phyloP scores from a whole-genome alignment of 1,284 basidiomycete species.

The Apiotrichum domesticum region DNA sequence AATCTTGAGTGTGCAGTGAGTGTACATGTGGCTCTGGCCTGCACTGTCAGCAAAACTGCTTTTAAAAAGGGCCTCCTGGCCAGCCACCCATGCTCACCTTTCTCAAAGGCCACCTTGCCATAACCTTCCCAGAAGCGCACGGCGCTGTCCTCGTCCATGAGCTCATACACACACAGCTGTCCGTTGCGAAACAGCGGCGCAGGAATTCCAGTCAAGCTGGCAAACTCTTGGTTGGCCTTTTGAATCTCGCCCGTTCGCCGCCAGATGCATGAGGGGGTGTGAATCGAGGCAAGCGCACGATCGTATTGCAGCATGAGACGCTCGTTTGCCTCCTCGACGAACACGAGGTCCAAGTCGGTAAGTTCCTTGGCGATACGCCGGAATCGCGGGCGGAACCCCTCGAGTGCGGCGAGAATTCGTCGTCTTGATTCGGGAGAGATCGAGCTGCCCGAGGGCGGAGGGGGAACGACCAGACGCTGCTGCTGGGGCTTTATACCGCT shows the following conservation, averaged over 20 bases:
- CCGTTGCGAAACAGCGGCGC: slow-evolving; percentile 51
- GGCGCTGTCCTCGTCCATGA: slow-evolving; percentile 92
- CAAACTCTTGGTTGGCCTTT: slow-evolving; percentile 82
- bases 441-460: slow-evolving; percentile 26
- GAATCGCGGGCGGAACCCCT: slow-evolving; percentile 88
- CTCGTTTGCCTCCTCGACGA: slow-evolving; percentile 96
- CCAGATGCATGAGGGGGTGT: slow-evolving; percentile 95
- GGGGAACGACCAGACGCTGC: slow-evolving; percentile 7
- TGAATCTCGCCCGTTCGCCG: slow-evolving; percentile 95
- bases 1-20: slow-evolving; percentile 81
- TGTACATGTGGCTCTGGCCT: slow-evolving; percentile 65
- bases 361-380: slow-evolving; percentile 82
- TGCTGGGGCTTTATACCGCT: not conserved
- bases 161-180: slow-evolving; percentile 90
- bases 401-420: slow-evolving; percentile 63
- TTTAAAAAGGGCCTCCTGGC: not conserved
- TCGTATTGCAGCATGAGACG: slow-evolving; percentile 92
- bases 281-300: slow-evolving; percentile 89
- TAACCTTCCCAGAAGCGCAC: slow-evolving; percentile 93
- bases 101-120: slow-evolving; percentile 87
- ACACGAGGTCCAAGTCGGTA: slow-evolving; percentile 92
- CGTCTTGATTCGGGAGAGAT: slow-evolving; percentile 82
- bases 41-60: not conserved
- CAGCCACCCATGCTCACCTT: slow-evolving; percentile 40
- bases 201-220: slow-evolving; percentile 37